Percentiles rank a stretch among this genome's conserved stretches.
These are phyloP conservation scores for Wilcoxina mikolae DNA, from an alignment of 495 filamentous ascomycete genomes.

Conservation along the genomic window DNA sequence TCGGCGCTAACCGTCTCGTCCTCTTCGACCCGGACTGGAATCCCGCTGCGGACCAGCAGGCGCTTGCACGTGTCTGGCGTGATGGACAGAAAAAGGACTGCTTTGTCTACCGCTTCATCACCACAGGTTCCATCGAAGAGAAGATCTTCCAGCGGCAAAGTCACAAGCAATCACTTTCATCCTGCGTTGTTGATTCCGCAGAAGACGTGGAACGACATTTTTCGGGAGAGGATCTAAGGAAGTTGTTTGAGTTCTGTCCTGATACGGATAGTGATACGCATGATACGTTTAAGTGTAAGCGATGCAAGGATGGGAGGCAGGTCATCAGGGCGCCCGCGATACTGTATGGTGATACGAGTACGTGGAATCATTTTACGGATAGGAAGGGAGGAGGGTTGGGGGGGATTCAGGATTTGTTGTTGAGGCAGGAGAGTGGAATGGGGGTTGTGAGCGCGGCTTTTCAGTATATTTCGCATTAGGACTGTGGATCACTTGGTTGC, in stretches of 20 bases:
- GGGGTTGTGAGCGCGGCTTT: constrained; percentile 83
- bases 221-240: constrained; percentile 68
- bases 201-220: constrained; percentile 98
- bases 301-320: constrained; percentile 79
- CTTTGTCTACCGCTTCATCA: constrained; percentile 97
- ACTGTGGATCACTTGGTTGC: no score
- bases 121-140: constrained; percentile 94
- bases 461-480: constrained; percentile 89
- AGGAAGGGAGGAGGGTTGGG: constrained; percentile 50
- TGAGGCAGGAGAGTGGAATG: constrained; percentile 72
- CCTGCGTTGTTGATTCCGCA: constrained; percentile 92
- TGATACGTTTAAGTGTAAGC: constrained; percentile 97
- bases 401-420: constrained; percentile 76
- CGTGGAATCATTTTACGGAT: constrained; percentile 95
- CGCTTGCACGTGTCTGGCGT: constrained; percentile 91
- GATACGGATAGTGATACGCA: constrained; percentile 85
- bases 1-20: constrained; percentile 90
- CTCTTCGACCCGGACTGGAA: constrained; percentile 99
- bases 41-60: constrained; percentile 94
- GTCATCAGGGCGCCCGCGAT: constrained; percentile 79
- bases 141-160: constrained; percentile 99
- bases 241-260: constrained; percentile 82
- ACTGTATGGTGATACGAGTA: constrained; percentile 94
- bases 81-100: constrained; percentile 99
- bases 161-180: constrained; percentile 92